A percentile compares a stretch with the other conserved stretches of the same genome.
phyloP scores from a whole-genome alignment of 1,284 basidiomycete genomes.

The Tilletia indica region DNA sequence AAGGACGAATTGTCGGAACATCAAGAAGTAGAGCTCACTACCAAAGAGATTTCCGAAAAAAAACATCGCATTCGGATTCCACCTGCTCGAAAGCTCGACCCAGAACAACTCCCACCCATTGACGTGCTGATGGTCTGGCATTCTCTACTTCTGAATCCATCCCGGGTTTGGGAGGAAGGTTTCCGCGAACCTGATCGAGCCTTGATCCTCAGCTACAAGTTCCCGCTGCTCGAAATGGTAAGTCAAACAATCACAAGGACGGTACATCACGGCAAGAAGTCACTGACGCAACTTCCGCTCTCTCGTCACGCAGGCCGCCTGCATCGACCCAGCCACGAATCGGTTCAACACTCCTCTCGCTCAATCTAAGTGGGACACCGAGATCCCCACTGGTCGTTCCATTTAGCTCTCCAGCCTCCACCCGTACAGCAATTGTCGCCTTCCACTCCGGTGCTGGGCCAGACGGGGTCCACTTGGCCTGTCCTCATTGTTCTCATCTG shows the following conservation, averaged over 20 bases:
- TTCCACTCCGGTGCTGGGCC: background rate
- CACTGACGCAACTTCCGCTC: background rate
- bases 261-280: too few relatives aligned
- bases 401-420: slow-evolving; percentile 3
- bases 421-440: background rate
- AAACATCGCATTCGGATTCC: too few relatives aligned
- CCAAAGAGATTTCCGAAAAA: too few relatives aligned
- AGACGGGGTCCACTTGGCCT: background rate
- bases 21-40: too few relatives aligned
- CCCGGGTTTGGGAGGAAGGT: slow-evolving; percentile 16
- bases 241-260: too few relatives aligned
- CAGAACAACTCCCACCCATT: slow-evolving; percentile 25
- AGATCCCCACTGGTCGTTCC: slow-evolving; percentile 5
- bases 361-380: background rate
- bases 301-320: slow-evolving; percentile 7
- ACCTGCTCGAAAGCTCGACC: background rate
- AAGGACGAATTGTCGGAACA: too few relatives aligned
- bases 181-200: background rate
- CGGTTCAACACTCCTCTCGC: background rate
- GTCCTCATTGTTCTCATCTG: background rate
- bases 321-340: background rate
- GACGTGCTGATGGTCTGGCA: slow-evolving; percentile 44
- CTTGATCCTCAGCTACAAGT: background rate
- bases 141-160: slow-evolving; percentile 23
- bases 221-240: background rate